Evolutionary conservation across 2,329 filamentous ascomycete species (phyloP), one percentile per base, ranked within the genome.

Genomic region (Pseudogymnoascus sp.): DNA sequence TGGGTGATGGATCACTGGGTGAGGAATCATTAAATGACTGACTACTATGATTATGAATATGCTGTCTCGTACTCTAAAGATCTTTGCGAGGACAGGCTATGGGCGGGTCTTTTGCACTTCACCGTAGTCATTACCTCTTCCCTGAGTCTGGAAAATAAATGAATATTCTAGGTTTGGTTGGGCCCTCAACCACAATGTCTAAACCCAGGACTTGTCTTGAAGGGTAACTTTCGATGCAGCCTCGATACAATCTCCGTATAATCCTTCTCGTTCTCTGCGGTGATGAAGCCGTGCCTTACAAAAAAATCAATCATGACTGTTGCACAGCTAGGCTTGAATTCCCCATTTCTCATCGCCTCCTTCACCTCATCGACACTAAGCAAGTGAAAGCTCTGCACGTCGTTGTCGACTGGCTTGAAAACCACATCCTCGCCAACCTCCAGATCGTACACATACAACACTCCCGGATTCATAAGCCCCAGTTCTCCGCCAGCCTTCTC

Each of bases 291-390:
- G 73, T 92, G 90, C 23, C 91, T 77, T 52, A 96, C 77, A 68
- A 96, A 85, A 73, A 96, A 96, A 70, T 96, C 91, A 58, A 95
- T 79, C 77, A 93, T 79, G 58, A 93, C 87, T 31, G 88, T 72
- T 25, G 88, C 87, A 68, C 90, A 91, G 70, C 96, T 95, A 0
- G 91, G 88, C 79, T 96, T 96, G 77, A 96, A 96, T 72, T 91
- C 85, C 2, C 86, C 86, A 14, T 78, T 78, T 16, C 79, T 75
- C 78, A 96, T 78, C 1, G 85, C 84, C 61, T 77, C 71, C 71
- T 84, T 80, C 4, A 93, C 84, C 69, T 82, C 76, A 0, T 72
- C 71, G 9, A 92, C 78, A 8, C 75, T 80, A 84, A 87, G 85
- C 66, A 93, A 76, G 66, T 83, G 78, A 71, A 96, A 96, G 65